phyloP scores from a whole-genome alignment of 176 grass and related monocot genomes.

The Avena insularis region DNA sequence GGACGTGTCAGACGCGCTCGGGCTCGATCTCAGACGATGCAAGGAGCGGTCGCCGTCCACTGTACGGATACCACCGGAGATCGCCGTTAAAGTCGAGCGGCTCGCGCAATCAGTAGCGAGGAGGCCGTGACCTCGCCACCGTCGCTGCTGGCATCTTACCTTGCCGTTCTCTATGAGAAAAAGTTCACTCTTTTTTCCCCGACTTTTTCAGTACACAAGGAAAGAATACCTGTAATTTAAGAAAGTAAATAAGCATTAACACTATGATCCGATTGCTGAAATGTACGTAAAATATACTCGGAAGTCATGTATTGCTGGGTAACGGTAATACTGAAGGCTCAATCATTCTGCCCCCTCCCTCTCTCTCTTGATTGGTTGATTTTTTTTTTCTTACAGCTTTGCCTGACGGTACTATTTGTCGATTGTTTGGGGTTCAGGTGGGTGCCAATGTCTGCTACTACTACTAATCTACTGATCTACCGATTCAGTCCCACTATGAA shows the following conservation, averaged over 20 bases:
- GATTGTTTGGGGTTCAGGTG: constrained; percentile 45
- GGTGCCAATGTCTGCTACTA: constrained; percentile 26
- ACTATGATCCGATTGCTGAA: constrained; percentile 1
- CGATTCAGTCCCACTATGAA: constrained; percentile 50
- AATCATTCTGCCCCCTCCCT: background rate
- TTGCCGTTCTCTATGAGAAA: constrained; percentile 12
- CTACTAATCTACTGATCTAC: constrained; percentile 41
- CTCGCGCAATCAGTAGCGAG: constrained; percentile 58
- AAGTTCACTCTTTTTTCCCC: constrained; percentile 38
- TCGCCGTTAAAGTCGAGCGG: constrained; percentile 72
- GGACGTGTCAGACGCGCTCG: constrained; percentile 86
- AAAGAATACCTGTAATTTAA: constrained; percentile 61
- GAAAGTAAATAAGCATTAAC: constrained; percentile 50
- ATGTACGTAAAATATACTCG: constrained; percentile 31
- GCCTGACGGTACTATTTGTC: constrained; percentile 33
- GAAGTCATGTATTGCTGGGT: background rate
- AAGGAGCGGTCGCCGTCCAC: constrained; percentile 18
- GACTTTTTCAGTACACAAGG: constrained; percentile 54
- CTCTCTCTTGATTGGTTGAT: background rate
- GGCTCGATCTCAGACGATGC: constrained; percentile 51
- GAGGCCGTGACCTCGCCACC: constrained; percentile 29
- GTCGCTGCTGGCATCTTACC: background rate
- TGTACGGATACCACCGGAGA: constrained; percentile 66
- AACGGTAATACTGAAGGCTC: constrained; percentile 41
- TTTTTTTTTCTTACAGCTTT: background rate